These are phyloP conservation scores for Hyparrhenia diplandra DNA, from an alignment of 176 grass and related monocot species.

Conservation along the genomic window DNA sequence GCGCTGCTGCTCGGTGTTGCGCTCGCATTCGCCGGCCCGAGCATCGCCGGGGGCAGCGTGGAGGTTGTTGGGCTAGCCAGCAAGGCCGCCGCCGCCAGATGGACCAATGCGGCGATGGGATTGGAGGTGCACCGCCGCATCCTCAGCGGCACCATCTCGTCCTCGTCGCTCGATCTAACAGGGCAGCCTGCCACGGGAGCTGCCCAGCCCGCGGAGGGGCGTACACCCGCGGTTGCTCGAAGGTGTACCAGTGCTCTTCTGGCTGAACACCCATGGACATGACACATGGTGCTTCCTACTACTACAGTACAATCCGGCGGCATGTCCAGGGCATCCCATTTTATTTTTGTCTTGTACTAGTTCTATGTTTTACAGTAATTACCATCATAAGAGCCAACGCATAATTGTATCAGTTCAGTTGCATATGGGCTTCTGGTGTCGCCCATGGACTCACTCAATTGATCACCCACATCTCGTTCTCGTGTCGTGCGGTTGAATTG, in stretches of 20 bases:
- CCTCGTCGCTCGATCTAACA: not conserved
- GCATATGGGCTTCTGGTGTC: not conserved
- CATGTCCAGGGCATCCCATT: not conserved
- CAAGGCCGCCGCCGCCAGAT: too few relatives aligned
- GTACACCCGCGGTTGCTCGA: constrained; percentile 25
- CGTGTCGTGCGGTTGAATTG: too few relatives aligned
- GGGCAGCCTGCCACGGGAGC: not conserved
- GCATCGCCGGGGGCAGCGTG: not conserved
- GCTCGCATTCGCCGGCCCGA: not conserved
- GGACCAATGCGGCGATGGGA: not conserved
- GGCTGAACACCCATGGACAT: not conserved
- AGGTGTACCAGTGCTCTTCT: not conserved
- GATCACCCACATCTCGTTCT: too few relatives aligned
- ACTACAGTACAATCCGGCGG: not conserved
- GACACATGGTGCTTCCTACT: not conserved
- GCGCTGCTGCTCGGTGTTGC: not conserved
- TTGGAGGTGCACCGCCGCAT: constrained; percentile 30
- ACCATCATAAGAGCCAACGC: not conserved
- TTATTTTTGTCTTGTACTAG: not conserved
- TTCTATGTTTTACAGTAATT: not conserved
- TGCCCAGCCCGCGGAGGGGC: not conserved
- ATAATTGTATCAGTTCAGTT: too few relatives aligned
- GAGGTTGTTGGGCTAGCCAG: not conserved
- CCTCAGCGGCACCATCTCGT: not conserved
- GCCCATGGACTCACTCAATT: too few relatives aligned